These are phyloP conservation scores for Jackrogersella minutella DNA, from an alignment of 495 filamentous ascomycete genomes.

Conservation along the genomic window DNA sequence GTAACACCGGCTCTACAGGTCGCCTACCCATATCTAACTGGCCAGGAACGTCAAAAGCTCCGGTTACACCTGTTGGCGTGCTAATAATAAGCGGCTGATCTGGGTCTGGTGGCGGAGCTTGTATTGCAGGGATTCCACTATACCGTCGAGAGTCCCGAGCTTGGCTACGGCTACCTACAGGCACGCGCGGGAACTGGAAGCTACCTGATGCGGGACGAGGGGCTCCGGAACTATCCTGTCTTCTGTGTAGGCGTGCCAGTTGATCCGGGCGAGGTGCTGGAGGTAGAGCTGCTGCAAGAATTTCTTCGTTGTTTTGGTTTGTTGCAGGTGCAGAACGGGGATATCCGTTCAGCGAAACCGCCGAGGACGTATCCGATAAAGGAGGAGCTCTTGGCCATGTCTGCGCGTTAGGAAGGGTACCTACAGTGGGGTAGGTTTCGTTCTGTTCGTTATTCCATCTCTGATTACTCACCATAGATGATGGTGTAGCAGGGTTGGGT, in stretches of 20 bases:
- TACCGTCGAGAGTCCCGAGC: conserved; percentile 27
- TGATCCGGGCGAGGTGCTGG: conserved; percentile 46
- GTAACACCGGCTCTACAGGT: conserved; percentile 47
- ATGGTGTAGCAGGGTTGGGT: conserved; percentile 40
- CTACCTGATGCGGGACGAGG: conserved; percentile 45
- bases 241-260: conserved; percentile 36
- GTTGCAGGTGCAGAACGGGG: conserved; percentile 54
- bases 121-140: conserved; percentile 37
- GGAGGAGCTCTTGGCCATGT: conserved; percentile 56
- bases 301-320: conserved; percentile 38
- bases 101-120: conserved; percentile 35
- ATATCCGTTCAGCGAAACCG: conserved; percentile 43
- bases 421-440: conserved; percentile 31
- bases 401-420: conserved; percentile 50
- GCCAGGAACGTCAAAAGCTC: conserved; percentile 51
- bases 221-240: conserved; percentile 25
- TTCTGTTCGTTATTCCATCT: conserved; percentile 12
- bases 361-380: conserved; percentile 14
- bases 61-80: conserved; percentile 56
- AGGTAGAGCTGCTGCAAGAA: conserved; percentile 44
- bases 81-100: conserved; percentile 59
- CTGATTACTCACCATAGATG: conserved; percentile 34
- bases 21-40: conserved; percentile 37
- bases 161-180: conserved; percentile 35
- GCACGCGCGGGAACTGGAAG: conserved; percentile 46